Conservation (phyloP, 2,329 filamentous ascomycete genomes). For the Ophiostoma fasciatum region DNA sequence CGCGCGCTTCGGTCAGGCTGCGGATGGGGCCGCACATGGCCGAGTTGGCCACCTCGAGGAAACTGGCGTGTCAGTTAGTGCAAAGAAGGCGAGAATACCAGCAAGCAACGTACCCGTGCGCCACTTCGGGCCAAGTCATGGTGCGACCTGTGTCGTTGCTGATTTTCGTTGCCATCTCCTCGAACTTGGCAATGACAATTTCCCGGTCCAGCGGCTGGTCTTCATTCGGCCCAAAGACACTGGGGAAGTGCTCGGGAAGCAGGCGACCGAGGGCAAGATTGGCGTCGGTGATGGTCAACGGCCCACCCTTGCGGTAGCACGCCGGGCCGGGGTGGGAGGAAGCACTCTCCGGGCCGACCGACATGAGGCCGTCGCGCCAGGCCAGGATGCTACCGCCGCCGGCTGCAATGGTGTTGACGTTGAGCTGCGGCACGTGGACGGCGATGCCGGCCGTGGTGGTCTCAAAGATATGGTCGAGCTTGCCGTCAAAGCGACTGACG, state of each 20-base stretch:
- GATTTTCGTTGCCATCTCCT: slow-evolving; percentile 75
- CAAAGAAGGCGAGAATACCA: no score
- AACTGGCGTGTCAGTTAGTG: no score
- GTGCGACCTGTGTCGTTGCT: slow-evolving; percentile 18
- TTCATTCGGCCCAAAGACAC: slow-evolving; percentile 53
- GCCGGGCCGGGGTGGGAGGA: slow-evolving; percentile 52
- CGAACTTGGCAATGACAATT: slow-evolving; percentile 51
- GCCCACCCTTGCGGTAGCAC: slow-evolving; percentile 46
- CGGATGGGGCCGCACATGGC: slow-evolving; percentile 82
- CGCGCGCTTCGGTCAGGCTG: slow-evolving; percentile 83
- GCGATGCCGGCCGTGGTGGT: slow-evolving; percentile 64
- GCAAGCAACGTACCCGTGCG: no score
- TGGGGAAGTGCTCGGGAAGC: slow-evolving; percentile 45
- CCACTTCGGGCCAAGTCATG: no score
- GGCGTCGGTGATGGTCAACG: slow-evolving; percentile 39
- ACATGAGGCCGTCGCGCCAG: slow-evolving; percentile 72
- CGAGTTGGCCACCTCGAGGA: slow-evolving; percentile 47
- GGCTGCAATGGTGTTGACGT: slow-evolving; percentile 89
- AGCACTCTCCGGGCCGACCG: slow-evolving; percentile 71
- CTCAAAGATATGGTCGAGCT: slow-evolving; percentile 55
- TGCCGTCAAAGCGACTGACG: slow-evolving; percentile 21
- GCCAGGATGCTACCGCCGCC: slow-evolving; percentile 48
- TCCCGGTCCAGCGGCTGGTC: slow-evolving; percentile 64
- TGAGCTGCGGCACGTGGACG: slow-evolving; percentile 77
- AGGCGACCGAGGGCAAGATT: slow-evolving; percentile 47